A percentile compares a stretch with the other conserved stretches of the same genome.
Evolutionary conservation across 1,284 basidiomycete genomes (phyloP).

Genomic region (Phenoliferia sp.): DNA sequence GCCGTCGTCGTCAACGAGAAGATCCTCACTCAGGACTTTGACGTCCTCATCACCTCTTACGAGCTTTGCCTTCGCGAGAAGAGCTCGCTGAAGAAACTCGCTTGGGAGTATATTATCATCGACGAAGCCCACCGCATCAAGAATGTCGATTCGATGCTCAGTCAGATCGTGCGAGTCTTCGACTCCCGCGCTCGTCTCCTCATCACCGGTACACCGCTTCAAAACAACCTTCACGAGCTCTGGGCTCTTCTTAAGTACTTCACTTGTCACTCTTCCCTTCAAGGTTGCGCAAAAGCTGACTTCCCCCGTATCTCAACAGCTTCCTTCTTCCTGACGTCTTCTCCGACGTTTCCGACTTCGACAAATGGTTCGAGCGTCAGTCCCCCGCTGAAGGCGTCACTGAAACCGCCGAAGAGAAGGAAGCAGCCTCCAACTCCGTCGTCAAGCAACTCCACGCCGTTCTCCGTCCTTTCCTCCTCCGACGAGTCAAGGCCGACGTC

Average conservation of each 20-base stretch:
- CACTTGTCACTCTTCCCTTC: conserved; percentile 53
- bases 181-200: conserved; percentile 80
- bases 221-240: conserved; percentile 92
- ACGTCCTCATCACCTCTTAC: conserved; percentile 94
- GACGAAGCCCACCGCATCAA: conserved; percentile 99
- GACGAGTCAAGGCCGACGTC: conserved; percentile 94
- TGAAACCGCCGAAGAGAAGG: conserved; percentile 22
- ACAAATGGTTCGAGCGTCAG: conserved; percentile 74
- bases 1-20: conserved; percentile 69
- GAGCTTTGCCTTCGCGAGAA: conserved; percentile 97
- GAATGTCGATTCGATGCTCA: conserved; percentile 94
- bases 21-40: conserved; percentile 83
- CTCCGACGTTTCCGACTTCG: conserved; percentile 53
- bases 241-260: conserved; percentile 73
- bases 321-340: conserved; percentile 47
- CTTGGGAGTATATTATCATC: conserved; percentile 97
- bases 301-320: not conserved
- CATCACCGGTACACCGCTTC: conserved; percentile 95
- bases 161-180: conserved; percentile 91
- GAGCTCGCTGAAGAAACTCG: conserved; percentile 83
- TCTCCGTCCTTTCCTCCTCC: conserved; percentile 84
- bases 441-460: conserved; percentile 98
- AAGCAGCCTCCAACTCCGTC: conserved; percentile 67
- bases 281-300: not conserved
- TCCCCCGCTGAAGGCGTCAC: conserved; percentile 21